Conservation (phyloP, 495 filamentous ascomycete genomes). For the Xylaria scruposa region DNA sequence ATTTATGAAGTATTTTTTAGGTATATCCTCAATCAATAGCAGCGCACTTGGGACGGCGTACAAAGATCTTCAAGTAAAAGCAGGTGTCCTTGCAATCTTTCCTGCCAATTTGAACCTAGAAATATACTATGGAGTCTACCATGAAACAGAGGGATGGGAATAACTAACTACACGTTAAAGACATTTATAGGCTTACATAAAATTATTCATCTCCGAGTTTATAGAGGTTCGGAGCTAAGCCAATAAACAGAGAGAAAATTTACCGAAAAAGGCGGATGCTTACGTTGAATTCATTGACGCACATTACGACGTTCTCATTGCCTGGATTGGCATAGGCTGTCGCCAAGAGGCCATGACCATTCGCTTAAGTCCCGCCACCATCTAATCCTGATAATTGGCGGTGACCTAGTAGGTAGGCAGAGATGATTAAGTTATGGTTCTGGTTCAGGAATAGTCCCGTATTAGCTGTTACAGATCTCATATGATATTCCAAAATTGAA, state of each 20-base stretch:
- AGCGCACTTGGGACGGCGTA: conserved; percentile 75
- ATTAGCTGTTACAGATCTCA: background rate
- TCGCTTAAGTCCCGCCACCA: conserved; percentile 15
- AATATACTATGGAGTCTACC: conserved; percentile 67
- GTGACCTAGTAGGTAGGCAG: background rate
- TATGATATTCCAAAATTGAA: background rate
- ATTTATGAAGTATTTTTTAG: background rate
- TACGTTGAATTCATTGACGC: conserved; percentile 78
- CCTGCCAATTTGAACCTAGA: conserved; percentile 47
- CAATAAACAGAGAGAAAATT: conserved; percentile 57
- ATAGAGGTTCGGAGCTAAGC: background rate
- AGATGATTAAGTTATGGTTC: background rate
- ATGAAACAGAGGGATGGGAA: conserved; percentile 81
- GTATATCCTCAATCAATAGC: background rate
- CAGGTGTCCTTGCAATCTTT: conserved; percentile 42
- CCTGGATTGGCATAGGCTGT: conserved; percentile 83
- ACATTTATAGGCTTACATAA: conserved; percentile 21
- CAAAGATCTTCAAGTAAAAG: conserved; percentile 52
- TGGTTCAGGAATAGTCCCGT: background rate
- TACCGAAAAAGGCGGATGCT: conserved; percentile 75
- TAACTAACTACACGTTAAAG: conserved; percentile 60
- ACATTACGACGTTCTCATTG: conserved; percentile 72
- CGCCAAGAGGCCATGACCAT: conserved; percentile 61
- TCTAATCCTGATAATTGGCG: background rate
- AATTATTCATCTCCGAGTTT: background rate